phyloP scores from a whole-genome alignment of 1,284 basidiomycete genomes.

The Marasmius sp. region DNA sequence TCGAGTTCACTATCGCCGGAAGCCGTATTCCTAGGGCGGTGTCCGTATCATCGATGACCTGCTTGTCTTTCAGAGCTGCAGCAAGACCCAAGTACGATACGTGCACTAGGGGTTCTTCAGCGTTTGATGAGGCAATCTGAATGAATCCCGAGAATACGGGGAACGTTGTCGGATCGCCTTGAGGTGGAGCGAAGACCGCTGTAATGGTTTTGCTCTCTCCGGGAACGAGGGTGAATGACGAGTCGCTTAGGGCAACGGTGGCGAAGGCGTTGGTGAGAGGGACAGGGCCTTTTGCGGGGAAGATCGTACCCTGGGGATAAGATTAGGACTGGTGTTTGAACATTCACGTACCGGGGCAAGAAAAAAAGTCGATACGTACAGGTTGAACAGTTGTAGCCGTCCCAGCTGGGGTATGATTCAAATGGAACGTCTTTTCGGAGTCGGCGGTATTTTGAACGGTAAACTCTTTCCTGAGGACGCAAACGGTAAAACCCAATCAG shows the following conservation, averaged over 20 bases:
- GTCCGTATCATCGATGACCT: constrained; percentile 51
- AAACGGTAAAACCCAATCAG: neutral
- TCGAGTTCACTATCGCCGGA: constrained; percentile 41
- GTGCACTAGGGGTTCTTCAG: constrained; percentile 36
- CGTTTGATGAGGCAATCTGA: constrained; percentile 37
- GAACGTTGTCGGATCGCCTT: constrained; percentile 44
- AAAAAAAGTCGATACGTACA: constrained; percentile 17
- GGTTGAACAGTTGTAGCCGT: constrained; percentile 24
- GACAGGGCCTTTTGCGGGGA: constrained; percentile 50
- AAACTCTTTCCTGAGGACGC: constrained; percentile 30
- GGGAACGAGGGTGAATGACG: neutral
- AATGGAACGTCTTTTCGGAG: constrained; percentile 24
- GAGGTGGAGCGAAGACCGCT: neutral
- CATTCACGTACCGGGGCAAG: neutral
- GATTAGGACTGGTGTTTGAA: neutral
- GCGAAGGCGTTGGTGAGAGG: constrained; percentile 40
- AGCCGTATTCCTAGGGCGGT: constrained; percentile 37
- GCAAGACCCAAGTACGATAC: constrained; percentile 52
- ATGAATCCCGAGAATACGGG: constrained; percentile 66
- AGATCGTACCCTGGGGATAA: constrained; percentile 34
- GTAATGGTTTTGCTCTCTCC: neutral
- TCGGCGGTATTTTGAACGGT: constrained; percentile 32
- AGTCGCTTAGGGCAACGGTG: constrained; percentile 32
- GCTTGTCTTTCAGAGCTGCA: constrained; percentile 45
- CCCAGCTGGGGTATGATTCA: constrained; percentile 35